These are phyloP conservation scores for Anastatica hierochuntica DNA, from an alignment of 345 rosid genomes.

Conservation along the genomic window DNA sequence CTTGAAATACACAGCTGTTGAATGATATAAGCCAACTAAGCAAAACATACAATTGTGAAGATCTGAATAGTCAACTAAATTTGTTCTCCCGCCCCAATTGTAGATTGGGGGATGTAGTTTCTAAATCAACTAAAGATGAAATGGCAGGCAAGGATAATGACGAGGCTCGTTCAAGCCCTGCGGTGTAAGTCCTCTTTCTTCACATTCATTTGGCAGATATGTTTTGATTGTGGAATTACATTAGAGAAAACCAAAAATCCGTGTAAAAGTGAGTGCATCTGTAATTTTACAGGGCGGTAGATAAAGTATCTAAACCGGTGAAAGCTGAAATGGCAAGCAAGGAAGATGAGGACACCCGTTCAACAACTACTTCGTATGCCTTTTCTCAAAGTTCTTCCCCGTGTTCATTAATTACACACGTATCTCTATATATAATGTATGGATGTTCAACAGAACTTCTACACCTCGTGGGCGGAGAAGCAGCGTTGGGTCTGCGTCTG, in stretches of 20 bases:
- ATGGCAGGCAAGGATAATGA: constrained; percentile 4
- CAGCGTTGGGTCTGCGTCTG: constrained; percentile 54
- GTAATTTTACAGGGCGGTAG: constrained; percentile 39
- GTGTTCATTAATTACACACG: neutral
- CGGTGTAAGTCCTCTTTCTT: constrained; percentile 16
- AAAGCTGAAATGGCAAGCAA: constrained; percentile 33
- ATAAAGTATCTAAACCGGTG: constrained; percentile 36
- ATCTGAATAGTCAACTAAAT: constrained; percentile 2
- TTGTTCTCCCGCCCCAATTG: neutral
- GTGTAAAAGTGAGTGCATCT: neutral
- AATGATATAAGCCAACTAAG: constrained; percentile 1
- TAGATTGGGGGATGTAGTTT: constrained; percentile 20
- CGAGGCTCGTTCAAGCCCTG: neutral
- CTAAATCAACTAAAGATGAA: constrained; percentile 14
- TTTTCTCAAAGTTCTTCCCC: constrained; percentile 14
- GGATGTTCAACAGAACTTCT: constrained; percentile 38
- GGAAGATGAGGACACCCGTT: constrained; percentile 76
- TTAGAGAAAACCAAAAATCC: no score
- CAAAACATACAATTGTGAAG: neutral
- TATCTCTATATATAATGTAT: constrained; percentile 4
- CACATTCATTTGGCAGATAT: neutral
- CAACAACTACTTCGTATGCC: constrained; percentile 65
- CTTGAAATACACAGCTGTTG: neutral
- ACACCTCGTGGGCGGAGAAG: constrained; percentile 46
- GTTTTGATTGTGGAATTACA: neutral